Percentiles rank a stretch among this genome's conserved stretches.
Conservation (phyloP, 176 grass and related monocot species). For the Zea luxurians region DNA sequence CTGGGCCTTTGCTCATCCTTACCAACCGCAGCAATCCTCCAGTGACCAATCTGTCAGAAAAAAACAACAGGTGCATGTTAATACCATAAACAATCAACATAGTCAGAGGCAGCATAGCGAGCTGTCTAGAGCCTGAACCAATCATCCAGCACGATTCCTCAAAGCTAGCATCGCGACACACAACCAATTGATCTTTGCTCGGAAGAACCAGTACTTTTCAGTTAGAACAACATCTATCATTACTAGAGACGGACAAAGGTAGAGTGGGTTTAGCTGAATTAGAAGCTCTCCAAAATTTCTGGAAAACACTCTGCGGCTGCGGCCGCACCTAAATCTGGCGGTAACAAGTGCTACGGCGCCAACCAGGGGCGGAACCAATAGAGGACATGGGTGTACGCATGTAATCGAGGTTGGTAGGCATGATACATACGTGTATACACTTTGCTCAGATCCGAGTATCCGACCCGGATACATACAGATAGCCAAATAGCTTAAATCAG, state of each 20-base stretch:
- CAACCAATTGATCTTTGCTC: background rate
- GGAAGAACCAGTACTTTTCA: background rate
- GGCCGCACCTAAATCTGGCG: background rate
- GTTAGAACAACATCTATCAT: background rate
- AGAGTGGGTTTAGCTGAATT: too few relatives aligned
- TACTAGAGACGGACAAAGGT: too few relatives aligned
- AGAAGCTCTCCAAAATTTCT: background rate
- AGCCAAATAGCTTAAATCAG: background rate
- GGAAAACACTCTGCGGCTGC: background rate
- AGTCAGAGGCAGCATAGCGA: background rate
- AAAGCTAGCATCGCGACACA: background rate
- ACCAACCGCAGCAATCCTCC: background rate
- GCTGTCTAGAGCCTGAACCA: background rate
- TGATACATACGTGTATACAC: background rate
- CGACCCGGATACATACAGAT: background rate
- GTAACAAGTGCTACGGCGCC: background rate
- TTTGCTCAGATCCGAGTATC: background rate
- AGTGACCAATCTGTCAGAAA: background rate
- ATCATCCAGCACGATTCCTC: background rate
- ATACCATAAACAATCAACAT: background rate
- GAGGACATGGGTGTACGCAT: background rate
- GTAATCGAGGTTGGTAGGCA: background rate
- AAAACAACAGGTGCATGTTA: background rate
- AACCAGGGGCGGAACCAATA: background rate
- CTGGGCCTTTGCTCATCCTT: constrained; percentile 73